Conservation (phyloP, 768 basidiomycete species). For the Dioszegia hungarica region DNA sequence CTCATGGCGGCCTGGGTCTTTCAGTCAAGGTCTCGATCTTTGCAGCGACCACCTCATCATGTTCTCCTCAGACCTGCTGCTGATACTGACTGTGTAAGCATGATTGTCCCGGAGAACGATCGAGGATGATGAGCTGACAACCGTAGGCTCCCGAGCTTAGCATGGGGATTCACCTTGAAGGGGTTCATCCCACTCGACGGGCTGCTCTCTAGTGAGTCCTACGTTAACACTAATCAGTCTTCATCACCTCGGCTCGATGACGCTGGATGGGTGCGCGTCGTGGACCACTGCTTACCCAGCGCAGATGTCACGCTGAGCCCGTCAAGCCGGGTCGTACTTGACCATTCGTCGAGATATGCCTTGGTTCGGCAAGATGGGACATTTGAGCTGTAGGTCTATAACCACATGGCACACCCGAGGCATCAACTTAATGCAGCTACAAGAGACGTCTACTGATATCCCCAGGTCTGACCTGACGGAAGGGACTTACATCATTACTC, state of each 20-base stretch:
- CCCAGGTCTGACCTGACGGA: neutral
- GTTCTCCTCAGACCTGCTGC: no score
- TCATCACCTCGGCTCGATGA: no score
- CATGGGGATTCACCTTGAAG: neutral
- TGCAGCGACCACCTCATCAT: no score
- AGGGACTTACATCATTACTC: constrained; percentile 32
- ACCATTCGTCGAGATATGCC: constrained; percentile 22
- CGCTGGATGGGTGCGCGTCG: no score
- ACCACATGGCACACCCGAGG: no score
- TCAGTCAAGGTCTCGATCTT: no score
- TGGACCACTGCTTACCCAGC: neutral
- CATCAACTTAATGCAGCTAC: no score
- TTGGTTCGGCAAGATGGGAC: constrained; percentile 37
- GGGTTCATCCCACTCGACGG: neutral
- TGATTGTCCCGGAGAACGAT: no score
- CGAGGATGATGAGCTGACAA: neutral
- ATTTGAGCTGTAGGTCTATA: constrained; percentile 37
- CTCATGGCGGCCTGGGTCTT: no score
- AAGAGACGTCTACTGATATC: no score
- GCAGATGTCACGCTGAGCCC: constrained; percentile 9
- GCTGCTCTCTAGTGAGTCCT: neutral
- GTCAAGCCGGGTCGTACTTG: constrained; percentile 19
- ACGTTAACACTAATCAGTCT: no score
- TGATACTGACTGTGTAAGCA: no score
- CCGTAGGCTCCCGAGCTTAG: neutral